A percentile compares a stretch with the other conserved stretches of the same genome.
Conservation (phyloP, 805 yeast genomes). For the Jamesozyma spencerorum region DNA sequence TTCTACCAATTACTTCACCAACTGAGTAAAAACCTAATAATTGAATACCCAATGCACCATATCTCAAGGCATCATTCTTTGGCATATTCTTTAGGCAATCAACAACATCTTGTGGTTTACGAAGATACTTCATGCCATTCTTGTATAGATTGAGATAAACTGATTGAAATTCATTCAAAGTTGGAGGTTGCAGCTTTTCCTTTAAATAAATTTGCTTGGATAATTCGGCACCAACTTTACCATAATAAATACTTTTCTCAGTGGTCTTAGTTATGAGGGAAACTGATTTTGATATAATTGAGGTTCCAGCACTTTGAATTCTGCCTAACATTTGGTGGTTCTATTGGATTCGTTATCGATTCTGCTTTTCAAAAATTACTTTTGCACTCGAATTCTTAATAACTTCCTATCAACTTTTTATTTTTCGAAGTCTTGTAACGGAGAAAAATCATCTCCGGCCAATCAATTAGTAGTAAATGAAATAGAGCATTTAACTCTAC, state of each 20-base stretch:
- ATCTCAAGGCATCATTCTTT: slow-evolving; percentile 47
- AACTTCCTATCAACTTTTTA: too few relatives aligned
- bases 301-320: slow-evolving; percentile 21
- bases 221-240: slow-evolving; percentile 44
- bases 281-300: slow-evolving; percentile 22
- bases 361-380: too few relatives aligned
- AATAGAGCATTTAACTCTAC: not conserved
- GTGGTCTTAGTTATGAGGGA: slow-evolving; percentile 43
- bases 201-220: slow-evolving; percentile 65
- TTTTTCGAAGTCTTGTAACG: too few relatives aligned
- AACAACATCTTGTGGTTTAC: slow-evolving; percentile 54
- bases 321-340: slow-evolving; percentile 19
- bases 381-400: too few relatives aligned
- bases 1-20: slow-evolving; percentile 95
- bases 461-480: slow-evolving; percentile 1
- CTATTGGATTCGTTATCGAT: not conserved
- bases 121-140: slow-evolving; percentile 35
- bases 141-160: slow-evolving; percentile 53
- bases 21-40: slow-evolving; percentile 83
- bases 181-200: slow-evolving; percentile 92
- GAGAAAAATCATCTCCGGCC: not conserved
- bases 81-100: slow-evolving; percentile 31
- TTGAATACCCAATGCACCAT: slow-evolving; percentile 72
- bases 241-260: slow-evolving; percentile 56
- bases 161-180: slow-evolving; percentile 61